Evolutionary conservation across 805 yeast species (phyloP).

Genomic region (Pichia thaimueangensis): DNA sequence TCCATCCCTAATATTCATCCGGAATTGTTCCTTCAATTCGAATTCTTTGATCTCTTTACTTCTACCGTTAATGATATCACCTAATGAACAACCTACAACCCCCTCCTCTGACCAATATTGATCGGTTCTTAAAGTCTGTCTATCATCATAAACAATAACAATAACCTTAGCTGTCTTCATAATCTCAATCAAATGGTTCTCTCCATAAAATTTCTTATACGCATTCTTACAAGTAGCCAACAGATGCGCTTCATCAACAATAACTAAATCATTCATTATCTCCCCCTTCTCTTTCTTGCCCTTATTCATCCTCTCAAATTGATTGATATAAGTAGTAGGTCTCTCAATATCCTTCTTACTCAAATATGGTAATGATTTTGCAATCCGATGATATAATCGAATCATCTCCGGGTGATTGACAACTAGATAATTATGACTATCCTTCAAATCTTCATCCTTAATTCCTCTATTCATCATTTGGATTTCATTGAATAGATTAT

Average conservation of each 20-base stretch:
- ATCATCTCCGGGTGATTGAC: slow-evolving; percentile 46
- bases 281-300: slow-evolving; percentile 11
- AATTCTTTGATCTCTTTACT: neutral
- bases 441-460: slow-evolving; percentile 17
- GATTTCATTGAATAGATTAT: slow-evolving; percentile 37
- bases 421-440: slow-evolving; percentile 33
- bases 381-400: slow-evolving; percentile 36
- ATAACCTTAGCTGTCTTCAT: slow-evolving; percentile 34
- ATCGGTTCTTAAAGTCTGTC: slow-evolving; percentile 41
- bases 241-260: slow-evolving; percentile 42
- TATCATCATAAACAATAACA: slow-evolving; percentile 40
- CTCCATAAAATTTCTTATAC: slow-evolving; percentile 37
- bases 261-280: slow-evolving; percentile 31
- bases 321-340: slow-evolving; percentile 40
- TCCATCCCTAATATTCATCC: slow-evolving; percentile 27
- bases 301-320: slow-evolving; percentile 18
- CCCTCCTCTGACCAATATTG: slow-evolving; percentile 23
- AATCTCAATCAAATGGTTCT: slow-evolving; percentile 38
- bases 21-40: slow-evolving; percentile 33
- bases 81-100: slow-evolving; percentile 34
- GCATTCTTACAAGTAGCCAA: slow-evolving; percentile 39
- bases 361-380: slow-evolving; percentile 33
- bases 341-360: slow-evolving; percentile 35
- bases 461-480: slow-evolving; percentile 26
- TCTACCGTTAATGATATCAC: slow-evolving; percentile 1